Base-by-base conservation (phyloP, 129 eudicot genomes). In the Centaurea solstitialis region DNA sequence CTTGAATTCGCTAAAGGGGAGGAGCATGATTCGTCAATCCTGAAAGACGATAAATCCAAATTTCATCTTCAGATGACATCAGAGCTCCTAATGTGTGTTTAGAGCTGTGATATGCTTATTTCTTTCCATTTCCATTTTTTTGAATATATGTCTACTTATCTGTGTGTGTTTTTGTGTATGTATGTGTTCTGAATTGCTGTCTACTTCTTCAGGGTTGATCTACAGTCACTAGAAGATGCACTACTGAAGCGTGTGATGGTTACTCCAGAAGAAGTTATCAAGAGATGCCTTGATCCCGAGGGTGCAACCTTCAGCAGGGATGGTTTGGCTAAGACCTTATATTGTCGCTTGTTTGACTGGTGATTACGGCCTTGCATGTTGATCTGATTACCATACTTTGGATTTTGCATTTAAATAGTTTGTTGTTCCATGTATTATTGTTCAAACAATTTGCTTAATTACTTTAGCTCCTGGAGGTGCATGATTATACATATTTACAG, bases 231-330 rank as follows among this genome's bases (percentile, higher is more conserved):
- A 80, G 94, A 95, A 89, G 94, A 90, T 92, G 99, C 99, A 43
- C 79, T 95, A 73, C 67, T 91, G 72, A 95, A 89, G 61, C 98
- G 98, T 87, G 97, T 94, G 76, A 94, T 94, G 97, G 85, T 94
- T 47, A 94, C 98, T 79, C 98, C 98, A 13, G 98, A 94, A 89
- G 98, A 94, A 90, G 98, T 94, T 83, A 94, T 94, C 68, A 94
- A 94, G 76, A 94, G 97, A 91, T 90, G 97, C 84, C 97, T 95
- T 77, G 97, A 92, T 81, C 99, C 99, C 59, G 84, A 72, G 70
- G 89, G 92, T 68, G 99, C 99, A 85, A 40, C 86, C 74, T 84
- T 89, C 33, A 89, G 98, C 79, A 89, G 99, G 81, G 99, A 95
- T 82, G 99, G 99, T 65, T 88, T 95, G 61, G 99, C 99, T 73